Conservation (phyloP, 257 asterid species). For the Asclepias syriaca region DNA sequence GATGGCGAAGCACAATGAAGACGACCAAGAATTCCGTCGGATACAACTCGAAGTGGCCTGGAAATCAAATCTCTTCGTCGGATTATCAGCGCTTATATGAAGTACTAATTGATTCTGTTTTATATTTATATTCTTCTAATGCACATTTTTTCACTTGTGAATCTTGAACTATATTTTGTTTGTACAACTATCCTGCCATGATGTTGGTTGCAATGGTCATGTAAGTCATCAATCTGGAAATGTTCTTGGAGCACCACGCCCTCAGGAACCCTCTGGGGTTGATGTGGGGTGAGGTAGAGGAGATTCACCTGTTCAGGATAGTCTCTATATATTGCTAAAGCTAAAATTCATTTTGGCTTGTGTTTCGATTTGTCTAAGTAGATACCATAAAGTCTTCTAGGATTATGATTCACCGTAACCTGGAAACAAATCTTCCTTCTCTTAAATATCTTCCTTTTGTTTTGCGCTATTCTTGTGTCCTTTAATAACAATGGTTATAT, state of each 20-base stretch:
- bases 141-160: background rate
- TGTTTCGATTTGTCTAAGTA: background rate
- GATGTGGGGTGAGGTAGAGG: background rate
- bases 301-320: background rate
- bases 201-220: conserved; percentile 43
- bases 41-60: conserved; percentile 78
- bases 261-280: background rate
- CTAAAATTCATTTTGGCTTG: background rate
- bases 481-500: background rate
- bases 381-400: background rate
- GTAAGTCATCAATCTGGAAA: conserved; percentile 26
- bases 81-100: conserved; percentile 93
- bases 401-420: background rate
- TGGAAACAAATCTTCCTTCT: background rate
- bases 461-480: background rate
- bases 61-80: conserved; percentile 93
- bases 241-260: background rate
- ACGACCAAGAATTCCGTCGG: conserved; percentile 60
- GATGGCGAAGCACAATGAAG: conserved; percentile 18
- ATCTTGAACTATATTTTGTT: background rate
- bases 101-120: conserved; percentile 49
- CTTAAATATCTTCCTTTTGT: background rate
- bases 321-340: background rate
- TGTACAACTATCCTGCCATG: conserved; percentile 51
- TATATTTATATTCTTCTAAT: too few relatives aligned